These are phyloP conservation scores for Halteria grandinella DNA, from an alignment of 73 alveolate species.

Conservation along the genomic window DNA sequence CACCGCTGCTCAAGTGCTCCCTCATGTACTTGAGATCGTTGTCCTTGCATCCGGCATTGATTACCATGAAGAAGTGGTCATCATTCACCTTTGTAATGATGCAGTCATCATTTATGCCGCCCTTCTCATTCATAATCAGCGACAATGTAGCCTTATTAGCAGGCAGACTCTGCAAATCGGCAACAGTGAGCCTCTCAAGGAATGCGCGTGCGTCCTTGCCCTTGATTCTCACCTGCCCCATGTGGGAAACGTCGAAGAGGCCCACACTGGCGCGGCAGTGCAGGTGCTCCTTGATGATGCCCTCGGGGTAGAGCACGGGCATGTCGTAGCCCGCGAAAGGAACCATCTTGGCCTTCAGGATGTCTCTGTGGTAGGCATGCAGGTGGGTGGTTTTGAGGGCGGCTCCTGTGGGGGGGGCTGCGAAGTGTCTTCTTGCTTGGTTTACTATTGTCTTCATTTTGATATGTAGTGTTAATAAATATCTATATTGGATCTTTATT, in stretches of 20 bases:
- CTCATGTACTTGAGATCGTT: constrained; percentile 85
- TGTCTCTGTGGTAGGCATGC: constrained; percentile 58
- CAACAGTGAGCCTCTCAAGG: constrained; percentile 74
- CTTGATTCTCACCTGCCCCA: constrained; percentile 81
- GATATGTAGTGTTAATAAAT: too few species aligned
- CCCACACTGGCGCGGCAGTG: constrained; percentile 76
- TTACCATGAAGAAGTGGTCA: constrained; percentile 78
- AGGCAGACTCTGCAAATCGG: constrained; percentile 71
- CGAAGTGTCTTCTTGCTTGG: too few species aligned
- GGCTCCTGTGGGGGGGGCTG: constrained; percentile 28
- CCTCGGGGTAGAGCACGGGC: constrained; percentile 88
- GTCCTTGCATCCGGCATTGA: constrained; percentile 94
- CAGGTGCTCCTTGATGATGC: constrained; percentile 79
- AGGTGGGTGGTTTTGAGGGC: constrained; percentile 64
- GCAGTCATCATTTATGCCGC: constrained; percentile 94
- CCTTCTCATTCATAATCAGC: constrained; percentile 86
- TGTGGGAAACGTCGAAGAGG: constrained; percentile 90
- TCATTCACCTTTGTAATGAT: constrained; percentile 68
- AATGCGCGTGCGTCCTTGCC: constrained; percentile 81
- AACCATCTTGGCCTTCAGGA: constrained; percentile 80
- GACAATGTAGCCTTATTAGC: constrained; percentile 79
- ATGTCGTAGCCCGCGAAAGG: constrained; percentile 89
- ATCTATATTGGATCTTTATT: too few species aligned
- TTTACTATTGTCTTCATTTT: too few species aligned
- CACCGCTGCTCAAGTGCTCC: constrained; percentile 37